phyloP scores from a whole-genome alignment of 1,284 basidiomycete genomes.

The Leccinum subrobustum region DNA sequence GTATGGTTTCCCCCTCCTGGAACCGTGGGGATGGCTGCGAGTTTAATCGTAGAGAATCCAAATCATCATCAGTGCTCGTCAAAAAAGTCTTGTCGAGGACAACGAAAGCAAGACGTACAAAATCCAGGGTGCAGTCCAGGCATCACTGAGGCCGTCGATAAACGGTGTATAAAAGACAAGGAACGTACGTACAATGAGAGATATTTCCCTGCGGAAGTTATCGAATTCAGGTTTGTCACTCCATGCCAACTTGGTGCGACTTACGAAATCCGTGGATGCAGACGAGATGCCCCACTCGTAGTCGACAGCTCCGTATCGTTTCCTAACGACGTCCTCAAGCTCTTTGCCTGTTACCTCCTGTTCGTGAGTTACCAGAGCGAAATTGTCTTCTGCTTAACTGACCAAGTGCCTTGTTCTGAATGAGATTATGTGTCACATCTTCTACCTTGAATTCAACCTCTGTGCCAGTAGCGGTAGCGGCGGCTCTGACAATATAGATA shows the following conservation, averaged over 20 bases:
- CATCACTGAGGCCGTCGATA: slow-evolving; percentile 34
- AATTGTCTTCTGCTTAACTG: slow-evolving; percentile 2
- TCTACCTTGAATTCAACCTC: no score
- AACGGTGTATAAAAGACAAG: not conserved
- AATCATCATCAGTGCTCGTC: not conserved
- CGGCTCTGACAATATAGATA: slow-evolving; percentile 14
- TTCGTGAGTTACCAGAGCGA: not conserved
- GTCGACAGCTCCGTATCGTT: slow-evolving; percentile 52
- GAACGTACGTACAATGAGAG: slow-evolving; percentile 45
- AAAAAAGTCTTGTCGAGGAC: not conserved
- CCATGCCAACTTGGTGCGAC: slow-evolving; percentile 2
- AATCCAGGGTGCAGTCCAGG: slow-evolving; percentile 48
- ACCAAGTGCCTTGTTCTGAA: slow-evolving; percentile 49
- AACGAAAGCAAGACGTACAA: slow-evolving; percentile 28
- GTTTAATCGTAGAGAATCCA: not conserved
- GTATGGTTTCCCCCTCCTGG: slow-evolving; percentile 66
- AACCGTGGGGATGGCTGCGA: slow-evolving; percentile 49
- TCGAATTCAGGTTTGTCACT: not conserved
- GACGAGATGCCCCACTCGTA: slow-evolving; percentile 53
- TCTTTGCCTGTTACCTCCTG: slow-evolving; percentile 30
- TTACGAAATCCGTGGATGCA: slow-evolving; percentile 67
- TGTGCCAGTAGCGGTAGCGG: slow-evolving; percentile 62
- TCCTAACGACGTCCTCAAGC: slow-evolving; percentile 50
- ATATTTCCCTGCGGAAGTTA: slow-evolving; percentile 53
- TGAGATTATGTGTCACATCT: no score